Percentiles rank a stretch among this genome's conserved stretches.
phyloP scores from a whole-genome alignment of 768 basidiomycete genomes.

The Mrakia gelida region DNA sequence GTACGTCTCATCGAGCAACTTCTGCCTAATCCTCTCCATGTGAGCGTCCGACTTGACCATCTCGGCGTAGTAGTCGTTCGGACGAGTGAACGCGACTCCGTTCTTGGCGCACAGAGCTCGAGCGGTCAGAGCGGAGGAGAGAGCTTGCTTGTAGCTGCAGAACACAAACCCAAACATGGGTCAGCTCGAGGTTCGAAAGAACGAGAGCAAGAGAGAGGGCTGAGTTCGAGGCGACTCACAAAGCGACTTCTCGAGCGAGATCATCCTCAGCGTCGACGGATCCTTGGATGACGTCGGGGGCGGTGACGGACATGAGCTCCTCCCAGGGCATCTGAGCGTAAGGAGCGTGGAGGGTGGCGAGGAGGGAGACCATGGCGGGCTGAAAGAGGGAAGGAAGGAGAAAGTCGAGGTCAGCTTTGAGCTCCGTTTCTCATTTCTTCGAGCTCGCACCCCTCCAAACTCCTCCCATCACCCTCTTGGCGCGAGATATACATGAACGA shows the following conservation, averaged over 20 bases:
- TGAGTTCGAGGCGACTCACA: conserved; percentile 55
- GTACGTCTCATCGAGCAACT: conserved; percentile 72
- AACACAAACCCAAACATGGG: neutral
- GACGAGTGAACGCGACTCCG: conserved; percentile 76
- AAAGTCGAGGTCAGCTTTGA: conserved; percentile 48
- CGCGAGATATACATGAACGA: neutral
- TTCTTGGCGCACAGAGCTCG: conserved; percentile 70
- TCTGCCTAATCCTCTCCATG: conserved; percentile 93
- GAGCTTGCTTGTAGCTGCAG: conserved; percentile 87
- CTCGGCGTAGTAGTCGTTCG: conserved; percentile 92
- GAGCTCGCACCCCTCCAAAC: neutral
- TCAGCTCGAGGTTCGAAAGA: neutral
- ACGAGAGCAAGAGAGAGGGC: neutral
- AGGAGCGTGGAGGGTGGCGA: conserved; percentile 22
- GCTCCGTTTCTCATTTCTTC: conserved; percentile 7
- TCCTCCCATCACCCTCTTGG: too few relatives aligned
- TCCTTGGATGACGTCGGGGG: conserved; percentile 37
- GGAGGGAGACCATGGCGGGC: conserved; percentile 39
- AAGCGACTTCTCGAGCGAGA: conserved; percentile 88
- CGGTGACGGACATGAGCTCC: conserved; percentile 38
- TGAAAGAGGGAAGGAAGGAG: conserved; percentile 49
- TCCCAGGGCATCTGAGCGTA: conserved; percentile 36
- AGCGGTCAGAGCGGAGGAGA: conserved; percentile 74
- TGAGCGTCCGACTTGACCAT: conserved; percentile 97
- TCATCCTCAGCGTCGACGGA: conserved; percentile 55